phyloP scores from a whole-genome alignment of 1,284 basidiomycete species.

The Austroboletus rostrupii region DNA sequence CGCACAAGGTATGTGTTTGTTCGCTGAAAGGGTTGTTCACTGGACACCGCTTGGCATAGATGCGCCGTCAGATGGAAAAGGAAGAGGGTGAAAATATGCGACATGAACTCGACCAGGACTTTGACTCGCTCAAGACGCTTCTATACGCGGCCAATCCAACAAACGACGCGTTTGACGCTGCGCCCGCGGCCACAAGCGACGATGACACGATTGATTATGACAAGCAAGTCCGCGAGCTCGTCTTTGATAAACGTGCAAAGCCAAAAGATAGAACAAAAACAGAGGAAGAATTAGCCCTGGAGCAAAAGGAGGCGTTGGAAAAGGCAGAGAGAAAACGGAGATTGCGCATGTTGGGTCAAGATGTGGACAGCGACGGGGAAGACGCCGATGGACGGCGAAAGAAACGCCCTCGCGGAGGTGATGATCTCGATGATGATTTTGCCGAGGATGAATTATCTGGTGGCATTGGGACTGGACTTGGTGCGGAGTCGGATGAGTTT shows the following conservation, averaged over 20 bases:
- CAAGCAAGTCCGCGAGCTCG: slow-evolving; percentile 87
- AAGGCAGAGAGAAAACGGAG: slow-evolving; percentile 80
- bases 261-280: slow-evolving; percentile 96
- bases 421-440: slow-evolving; percentile 95
- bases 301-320: slow-evolving; percentile 85
- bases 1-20: slow-evolving; percentile 67
- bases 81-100: slow-evolving; percentile 86
- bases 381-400: slow-evolving; percentile 36
- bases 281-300: slow-evolving; percentile 88
- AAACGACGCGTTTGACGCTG: slow-evolving; percentile 30
- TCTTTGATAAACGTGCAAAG: slow-evolving; percentile 90
- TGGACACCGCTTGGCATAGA: slow-evolving; percentile 39
- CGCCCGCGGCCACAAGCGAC: slow-evolving; percentile 6
- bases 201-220: slow-evolving; percentile 68
- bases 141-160: slow-evolving; percentile 61
- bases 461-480: slow-evolving; percentile 52
- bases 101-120: slow-evolving; percentile 84
- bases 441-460: slow-evolving; percentile 46
- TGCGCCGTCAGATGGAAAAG: slow-evolving; percentile 82
- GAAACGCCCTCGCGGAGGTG: slow-evolving; percentile 56
- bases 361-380: slow-evolving; percentile 59
- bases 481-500: slow-evolving; percentile 26
- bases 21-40: not conserved
- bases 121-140: slow-evolving; percentile 79
- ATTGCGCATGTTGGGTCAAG: slow-evolving; percentile 85